Base-by-base conservation (phyloP, 73 alveolate species). In the Durusdinium trenchii region DNA sequence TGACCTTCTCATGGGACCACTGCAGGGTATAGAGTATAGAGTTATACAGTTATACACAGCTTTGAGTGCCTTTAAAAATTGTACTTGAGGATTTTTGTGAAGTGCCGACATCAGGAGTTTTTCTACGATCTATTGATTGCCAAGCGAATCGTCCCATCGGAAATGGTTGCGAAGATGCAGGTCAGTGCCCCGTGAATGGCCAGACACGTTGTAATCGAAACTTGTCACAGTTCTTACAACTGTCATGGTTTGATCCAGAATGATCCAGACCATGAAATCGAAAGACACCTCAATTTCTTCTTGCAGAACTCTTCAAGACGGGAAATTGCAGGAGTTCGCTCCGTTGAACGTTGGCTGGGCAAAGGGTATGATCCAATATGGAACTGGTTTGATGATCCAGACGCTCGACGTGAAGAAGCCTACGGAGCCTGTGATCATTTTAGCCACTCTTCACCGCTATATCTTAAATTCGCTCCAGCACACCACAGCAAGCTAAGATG, bases 301-400 rank as follows among this genome's bases (percentile, higher is more conserved):
- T 32, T 60, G 69, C 30, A 23, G 73, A 60, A 60, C 73, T 60
- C 73, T 28, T 67, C 43, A 20, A 67, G 6, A 0, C n/a, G n/a
- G n/a, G n/a, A n/a, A 10, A 3, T 20, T 23, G 30, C 82, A 94
- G 99, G 99, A 94, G 48, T 94, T 81, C 69, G 50, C 81, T 30
- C 91, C 99, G 50, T 67, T 94, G 84, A 94, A 76, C 40, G 93
- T 76, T 14, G 99, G 99, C 30, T 94, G 99, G 99, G 99, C 99
- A 9, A 78, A 73, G 67, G 99, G 99, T 35, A 36, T 20, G 84
- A 94, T 94, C 48, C 99, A 94, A 67, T 94, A 94, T 28, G 99
- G 99, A 45, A 94, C 99, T 32, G 99, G 99, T 48, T 94, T 94
- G 51, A 94, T 94, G 99, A 94, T 94, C 36, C 99, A 94, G 99